Conservation (phyloP, 1,284 basidiomycete species). For the Spongiforma sp. region DNA sequence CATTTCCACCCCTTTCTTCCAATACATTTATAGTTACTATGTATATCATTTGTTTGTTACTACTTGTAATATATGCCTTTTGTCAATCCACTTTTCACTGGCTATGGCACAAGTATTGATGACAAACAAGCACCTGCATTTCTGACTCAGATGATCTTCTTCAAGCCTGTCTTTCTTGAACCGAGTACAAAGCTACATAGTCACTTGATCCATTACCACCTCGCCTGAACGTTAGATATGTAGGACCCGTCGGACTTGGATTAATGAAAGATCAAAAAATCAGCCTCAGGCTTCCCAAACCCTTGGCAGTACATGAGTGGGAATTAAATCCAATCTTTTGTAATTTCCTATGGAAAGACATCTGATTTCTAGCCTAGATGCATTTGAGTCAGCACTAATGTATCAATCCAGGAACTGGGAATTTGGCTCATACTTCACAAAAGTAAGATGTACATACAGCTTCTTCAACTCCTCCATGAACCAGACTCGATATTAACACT, state of each 20-base stretch:
- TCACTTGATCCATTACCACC: too few species aligned
- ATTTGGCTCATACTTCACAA: background rate
- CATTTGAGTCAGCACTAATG: background rate
- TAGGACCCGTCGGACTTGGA: too few species aligned
- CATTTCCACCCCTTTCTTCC: background rate
- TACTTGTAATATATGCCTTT: background rate
- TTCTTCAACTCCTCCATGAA: background rate
- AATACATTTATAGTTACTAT: background rate
- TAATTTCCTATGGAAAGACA: background rate
- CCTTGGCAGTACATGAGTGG: too few species aligned
- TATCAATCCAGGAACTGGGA: background rate
- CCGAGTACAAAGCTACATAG: too few species aligned
- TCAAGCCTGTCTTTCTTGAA: too few species aligned
- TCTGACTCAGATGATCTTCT: too few species aligned
- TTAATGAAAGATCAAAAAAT: too few species aligned
- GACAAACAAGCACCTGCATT: too few species aligned
- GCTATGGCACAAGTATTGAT: too few species aligned
- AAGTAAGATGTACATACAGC: background rate
- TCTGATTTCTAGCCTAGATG: background rate
- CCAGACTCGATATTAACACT: background rate
- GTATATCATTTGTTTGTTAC: background rate
- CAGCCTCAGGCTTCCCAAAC: too few species aligned
- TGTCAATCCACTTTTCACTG: too few species aligned
- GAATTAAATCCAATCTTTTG: background rate
- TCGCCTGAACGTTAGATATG: too few species aligned